These are phyloP conservation scores for Salix koriyanagi DNA, from an alignment of 345 rosid genomes.

Conservation along the genomic window DNA sequence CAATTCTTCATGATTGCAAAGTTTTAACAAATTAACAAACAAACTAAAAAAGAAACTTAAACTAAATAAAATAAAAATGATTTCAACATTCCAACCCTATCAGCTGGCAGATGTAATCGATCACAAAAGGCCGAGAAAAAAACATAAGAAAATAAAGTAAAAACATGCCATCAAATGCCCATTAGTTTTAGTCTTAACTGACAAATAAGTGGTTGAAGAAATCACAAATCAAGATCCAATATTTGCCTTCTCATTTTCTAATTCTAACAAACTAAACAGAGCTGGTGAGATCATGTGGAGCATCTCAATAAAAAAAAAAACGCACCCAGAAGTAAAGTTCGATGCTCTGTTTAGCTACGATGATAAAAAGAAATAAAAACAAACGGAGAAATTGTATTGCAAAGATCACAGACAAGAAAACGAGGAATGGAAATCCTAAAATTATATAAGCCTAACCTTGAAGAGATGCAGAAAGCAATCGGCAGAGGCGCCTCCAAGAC, in stretches of 20 bases:
- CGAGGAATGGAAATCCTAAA: neutral
- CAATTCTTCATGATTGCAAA: neutral
- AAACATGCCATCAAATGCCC: neutral
- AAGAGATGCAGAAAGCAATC: neutral
- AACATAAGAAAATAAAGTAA: neutral
- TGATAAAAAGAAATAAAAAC: neutral
- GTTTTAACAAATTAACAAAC: too few species aligned
- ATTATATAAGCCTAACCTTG: slow-evolving; percentile 2
- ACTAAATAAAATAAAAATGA: too few species aligned
- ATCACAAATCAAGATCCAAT: neutral
- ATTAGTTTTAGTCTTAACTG: neutral
- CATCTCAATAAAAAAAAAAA: neutral
- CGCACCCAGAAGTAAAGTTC: neutral
- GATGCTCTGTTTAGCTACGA: neutral
- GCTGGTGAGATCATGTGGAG: neutral
- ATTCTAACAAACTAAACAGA: neutral
- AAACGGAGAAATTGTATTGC: neutral
- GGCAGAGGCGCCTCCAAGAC: neutral
- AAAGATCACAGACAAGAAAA: neutral
- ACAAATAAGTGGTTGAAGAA: neutral
- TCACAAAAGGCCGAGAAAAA: neutral
- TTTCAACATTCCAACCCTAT: neutral
- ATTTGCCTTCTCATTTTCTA: neutral
- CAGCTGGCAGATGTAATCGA: neutral
- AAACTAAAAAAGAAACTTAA: too few species aligned